Percentiles rank a stretch among this genome's conserved stretches.
Conservation (phyloP, 176 grass and related monocot genomes). For the Carex myosuroides region DNA sequence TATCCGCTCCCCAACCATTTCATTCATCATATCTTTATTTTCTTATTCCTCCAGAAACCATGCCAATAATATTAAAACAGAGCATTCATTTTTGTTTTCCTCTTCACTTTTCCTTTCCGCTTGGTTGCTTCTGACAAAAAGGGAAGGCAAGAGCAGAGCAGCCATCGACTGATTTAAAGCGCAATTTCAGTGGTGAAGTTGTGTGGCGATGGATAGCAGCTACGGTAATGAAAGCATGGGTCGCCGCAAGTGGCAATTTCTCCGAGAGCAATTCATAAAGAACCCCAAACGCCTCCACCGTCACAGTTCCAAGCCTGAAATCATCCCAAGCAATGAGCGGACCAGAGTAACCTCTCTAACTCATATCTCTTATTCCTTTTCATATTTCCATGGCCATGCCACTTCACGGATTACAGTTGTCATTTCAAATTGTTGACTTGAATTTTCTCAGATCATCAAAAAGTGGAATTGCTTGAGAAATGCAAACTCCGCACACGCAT, state of each 20-base stretch:
- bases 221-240: slow-evolving; percentile 7
- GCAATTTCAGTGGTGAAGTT: background rate
- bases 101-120: background rate
- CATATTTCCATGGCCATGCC: background rate
- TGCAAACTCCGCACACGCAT: background rate
- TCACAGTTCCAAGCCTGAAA: slow-evolving; percentile 4
- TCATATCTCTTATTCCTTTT: background rate
- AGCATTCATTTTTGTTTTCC: background rate
- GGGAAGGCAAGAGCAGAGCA: background rate
- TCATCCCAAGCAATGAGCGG: background rate
- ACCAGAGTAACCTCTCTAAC: background rate
- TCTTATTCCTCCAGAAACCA: background rate
- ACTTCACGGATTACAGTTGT: background rate
- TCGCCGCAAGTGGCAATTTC: background rate
- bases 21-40: too few relatives aligned
- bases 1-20: too few relatives aligned
- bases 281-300: slow-evolving; percentile 4
- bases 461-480: background rate
- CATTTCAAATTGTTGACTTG: background rate
- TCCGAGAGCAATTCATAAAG: slow-evolving; percentile 1
- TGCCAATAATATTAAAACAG: background rate
- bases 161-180: background rate
- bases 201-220: slow-evolving; percentile 6
- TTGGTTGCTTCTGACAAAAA: background rate
- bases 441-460: background rate